Evolutionary conservation across 2,329 filamentous ascomycete genomes (phyloP).

Genomic region (Chaetomiaceae sp.): DNA sequence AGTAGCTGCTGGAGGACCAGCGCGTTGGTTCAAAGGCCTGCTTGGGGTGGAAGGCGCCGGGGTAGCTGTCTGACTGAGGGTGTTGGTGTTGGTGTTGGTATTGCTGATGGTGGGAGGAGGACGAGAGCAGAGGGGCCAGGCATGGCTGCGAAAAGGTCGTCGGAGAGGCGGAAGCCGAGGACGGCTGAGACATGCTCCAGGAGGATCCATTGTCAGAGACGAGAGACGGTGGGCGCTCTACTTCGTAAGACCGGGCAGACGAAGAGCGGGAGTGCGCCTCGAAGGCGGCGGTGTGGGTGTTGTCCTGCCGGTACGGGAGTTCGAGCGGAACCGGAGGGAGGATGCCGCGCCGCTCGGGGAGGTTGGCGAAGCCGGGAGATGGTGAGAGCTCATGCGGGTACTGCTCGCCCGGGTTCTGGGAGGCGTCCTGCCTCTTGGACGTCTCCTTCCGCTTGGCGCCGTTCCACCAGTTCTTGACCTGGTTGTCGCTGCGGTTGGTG

Average conservation of each 20-base stretch:
- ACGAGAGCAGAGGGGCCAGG: conserved; percentile 1
- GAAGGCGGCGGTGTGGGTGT: background rate
- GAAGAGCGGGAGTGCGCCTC: conserved; percentile 4
- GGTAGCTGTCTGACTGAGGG: conserved; percentile 4
- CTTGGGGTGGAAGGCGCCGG: background rate
- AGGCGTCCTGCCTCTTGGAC: conserved; percentile 10
- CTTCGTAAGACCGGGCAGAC: conserved; percentile 6
- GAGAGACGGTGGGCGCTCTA: conserved; percentile 10
- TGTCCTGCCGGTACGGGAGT: conserved; percentile 6
- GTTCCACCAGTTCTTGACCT: conserved; percentile 98
- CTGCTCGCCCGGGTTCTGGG: background rate
- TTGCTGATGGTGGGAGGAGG: conserved; percentile 2
- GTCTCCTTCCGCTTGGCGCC: conserved; percentile 67
- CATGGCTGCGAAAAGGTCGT: too few relatives aligned
- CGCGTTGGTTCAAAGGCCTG: background rate
- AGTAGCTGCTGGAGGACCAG: background rate
- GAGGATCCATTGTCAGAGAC: conserved; percentile 9
- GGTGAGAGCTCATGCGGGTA: conserved; percentile 7
- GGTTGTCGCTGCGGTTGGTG: conserved; percentile 83
- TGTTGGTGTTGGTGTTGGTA: too few relatives aligned
- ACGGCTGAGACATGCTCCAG: conserved; percentile 8
- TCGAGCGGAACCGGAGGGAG: conserved; percentile 10
- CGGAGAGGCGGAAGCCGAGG: conserved; percentile 6
- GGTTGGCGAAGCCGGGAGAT: background rate
- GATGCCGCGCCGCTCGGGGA: conserved; percentile 10